Evolutionary conservation across 2,329 filamentous ascomycete species (phyloP), one percentile per base, ranked within the genome.

Genomic region (Microsporum canis): DNA sequence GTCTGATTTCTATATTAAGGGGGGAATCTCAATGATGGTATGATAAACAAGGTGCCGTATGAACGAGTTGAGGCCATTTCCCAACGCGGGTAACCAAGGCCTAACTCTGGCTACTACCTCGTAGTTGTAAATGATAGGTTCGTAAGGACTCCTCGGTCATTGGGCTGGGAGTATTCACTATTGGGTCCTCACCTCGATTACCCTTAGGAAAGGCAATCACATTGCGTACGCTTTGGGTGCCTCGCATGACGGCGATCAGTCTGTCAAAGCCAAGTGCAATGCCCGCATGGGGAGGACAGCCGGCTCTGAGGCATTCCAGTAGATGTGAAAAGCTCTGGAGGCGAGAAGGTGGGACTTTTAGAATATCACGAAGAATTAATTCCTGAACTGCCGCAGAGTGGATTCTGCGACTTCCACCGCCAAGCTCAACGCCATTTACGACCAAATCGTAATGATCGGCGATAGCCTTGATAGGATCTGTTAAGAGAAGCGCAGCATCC

Each of bases 141-240:
- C 76, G 71, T 68, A 85, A 72, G 62, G 82, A 80, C 63, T 82
- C 81, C 62, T 83, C 75, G 0, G 81, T 88, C 65, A 95, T 79
- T 64, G 72, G 73, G 58, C 85, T 85, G 0, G 94, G 94, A 64
- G 88, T 89, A 67, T 84, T 85, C 2, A 95, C 89, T 73, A 95
- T 82, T 61, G 84, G 74, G 75, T 99, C 94, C 70, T 95, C 88
- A 0, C 94, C 91, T 71, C 86, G 91, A 63, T 90, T 91, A 64
- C 84, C 91, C 79, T 99, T 99, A 0, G 94, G 95, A 70, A 99
- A 99, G 0, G 91, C 91, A 73, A 99, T 96, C 1, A 99, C 92
- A 76, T 99, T 92, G 63, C 89, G 80, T 2, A 99, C 87, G 1
- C 87, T 91, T 8, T 87, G 80, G 36, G 82, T 86, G 1, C 86